Base-by-base conservation (phyloP, 148 eudicot genomes). In the Diospyros kaki region DNA sequence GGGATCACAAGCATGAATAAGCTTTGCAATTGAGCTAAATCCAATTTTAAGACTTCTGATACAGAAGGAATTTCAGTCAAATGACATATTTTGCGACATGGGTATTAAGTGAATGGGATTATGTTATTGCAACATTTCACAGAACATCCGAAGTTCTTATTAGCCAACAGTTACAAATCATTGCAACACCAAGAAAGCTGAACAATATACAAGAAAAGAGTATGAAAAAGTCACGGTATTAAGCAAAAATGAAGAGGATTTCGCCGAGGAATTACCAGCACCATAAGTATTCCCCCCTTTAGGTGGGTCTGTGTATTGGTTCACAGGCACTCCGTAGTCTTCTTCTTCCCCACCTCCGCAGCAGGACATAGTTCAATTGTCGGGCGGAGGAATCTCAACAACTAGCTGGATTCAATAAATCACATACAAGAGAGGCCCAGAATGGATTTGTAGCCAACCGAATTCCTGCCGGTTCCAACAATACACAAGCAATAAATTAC, bases 311-410 rank as follows among this genome's bases (percentile, higher is more conserved):
- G 81, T 78, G 58, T 75, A 79, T 73, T 84, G 86, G 71, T 82
- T 81, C 48, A 81, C 85, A 71, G 92, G 90, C 4, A 90, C 84
- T 11, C 84, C 86, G 8, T 68, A 62, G 62, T 62, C 72, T 74
- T 85, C 90, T 78, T 89, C 92, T 77, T 89, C 90, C 68, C 84
- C 80, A 55, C 90, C 92, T 81, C 92, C 90, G 75, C 92, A 89
- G 79, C 92, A 89, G 73, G 83, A 86, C 92, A 89, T 89, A 51
- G 75, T 81, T 88, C 77, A 78, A 84, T 74, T 82, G 66, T 71
- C 78, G 66, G 79, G 74, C 78, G 71, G 78, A 78, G 71, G 39
- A 66, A 28, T 77, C 63, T 18, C 75, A 62, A 77, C n/a, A 63
- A 43, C 18, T 64, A 51, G 28, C 28, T 28, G 28, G 41, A 39